These are phyloP conservation scores for Ogataea thermomethanolica DNA, from an alignment of 805 yeast genomes.

Conservation along the genomic window DNA sequence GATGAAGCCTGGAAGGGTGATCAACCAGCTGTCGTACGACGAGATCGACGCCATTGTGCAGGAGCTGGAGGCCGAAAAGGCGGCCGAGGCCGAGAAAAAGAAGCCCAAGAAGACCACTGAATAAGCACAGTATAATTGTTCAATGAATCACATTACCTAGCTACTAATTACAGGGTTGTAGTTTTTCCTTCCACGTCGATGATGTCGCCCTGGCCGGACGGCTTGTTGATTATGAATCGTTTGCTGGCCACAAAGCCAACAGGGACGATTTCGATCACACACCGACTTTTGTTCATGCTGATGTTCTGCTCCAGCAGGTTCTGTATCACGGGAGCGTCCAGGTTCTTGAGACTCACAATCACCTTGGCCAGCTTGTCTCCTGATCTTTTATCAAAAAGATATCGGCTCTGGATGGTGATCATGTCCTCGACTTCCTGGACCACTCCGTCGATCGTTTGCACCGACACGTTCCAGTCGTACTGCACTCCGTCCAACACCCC, in stretches of 20 bases:
- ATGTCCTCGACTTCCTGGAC: constrained; percentile 24
- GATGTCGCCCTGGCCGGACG: constrained; percentile 24
- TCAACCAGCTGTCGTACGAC: constrained; percentile 61
- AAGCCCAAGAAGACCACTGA: constrained; percentile 37
- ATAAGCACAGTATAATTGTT: constrained; percentile 2
- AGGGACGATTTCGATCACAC: constrained; percentile 29
- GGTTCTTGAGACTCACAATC: constrained; percentile 20
- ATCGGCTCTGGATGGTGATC: constrained; percentile 28
- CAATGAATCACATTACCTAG: background rate
- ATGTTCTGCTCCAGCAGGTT: constrained; percentile 26
- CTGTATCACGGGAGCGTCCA: constrained; percentile 19
- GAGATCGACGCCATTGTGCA: constrained; percentile 73
- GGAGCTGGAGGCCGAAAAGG: constrained; percentile 85
- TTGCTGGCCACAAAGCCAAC: constrained; percentile 13
- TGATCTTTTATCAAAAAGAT: constrained; percentile 25
- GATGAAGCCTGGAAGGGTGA: constrained; percentile 63
- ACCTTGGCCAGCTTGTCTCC: constrained; percentile 28
- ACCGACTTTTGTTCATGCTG: constrained; percentile 22
- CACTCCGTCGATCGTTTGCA: constrained; percentile 20
- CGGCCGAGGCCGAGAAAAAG: constrained; percentile 74
- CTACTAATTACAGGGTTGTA: constrained; percentile 11
- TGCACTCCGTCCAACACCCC: constrained; percentile 30
- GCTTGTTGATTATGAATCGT: constrained; percentile 25
- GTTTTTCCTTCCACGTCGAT: constrained; percentile 32
- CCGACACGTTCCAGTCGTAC: constrained; percentile 22